phyloP scores from a whole-genome alignment of 495 filamentous ascomycete species.

The Recurvomyces mirabilis region DNA sequence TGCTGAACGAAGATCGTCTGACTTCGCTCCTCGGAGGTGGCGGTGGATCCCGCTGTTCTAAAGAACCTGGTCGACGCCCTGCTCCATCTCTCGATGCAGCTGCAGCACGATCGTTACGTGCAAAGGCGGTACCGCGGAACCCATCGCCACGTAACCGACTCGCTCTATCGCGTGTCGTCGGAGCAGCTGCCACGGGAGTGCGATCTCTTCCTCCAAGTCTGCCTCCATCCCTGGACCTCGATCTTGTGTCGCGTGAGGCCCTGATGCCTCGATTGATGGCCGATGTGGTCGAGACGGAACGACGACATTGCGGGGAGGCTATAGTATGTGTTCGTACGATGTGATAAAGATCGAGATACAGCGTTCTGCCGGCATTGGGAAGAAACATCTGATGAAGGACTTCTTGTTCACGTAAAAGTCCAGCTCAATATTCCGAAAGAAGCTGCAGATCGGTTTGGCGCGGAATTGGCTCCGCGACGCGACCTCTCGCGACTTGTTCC shows the following conservation, averaged over 20 bases:
- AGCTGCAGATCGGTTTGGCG: no score
- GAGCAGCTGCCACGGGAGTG: not conserved
- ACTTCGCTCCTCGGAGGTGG: no score
- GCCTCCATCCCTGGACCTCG: not conserved
- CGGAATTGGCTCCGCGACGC: no score
- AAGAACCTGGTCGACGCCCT: no score
- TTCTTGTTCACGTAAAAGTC: not conserved
- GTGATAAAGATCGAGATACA: slow-evolving; percentile 2
- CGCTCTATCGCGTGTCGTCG: no score
- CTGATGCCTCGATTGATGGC: slow-evolving; percentile 45
- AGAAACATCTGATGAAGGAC: not conserved
- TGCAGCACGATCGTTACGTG: no score
- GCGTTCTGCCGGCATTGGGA: not conserved
- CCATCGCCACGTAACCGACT: no score
- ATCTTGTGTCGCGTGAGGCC: slow-evolving; percentile 3
- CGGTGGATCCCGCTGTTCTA: no score
- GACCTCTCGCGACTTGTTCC: no score
- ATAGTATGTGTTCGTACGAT: not conserved
- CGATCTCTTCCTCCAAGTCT: not conserved
- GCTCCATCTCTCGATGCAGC: no score
- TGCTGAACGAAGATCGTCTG: no score
- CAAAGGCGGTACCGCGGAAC: no score
- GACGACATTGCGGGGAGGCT: not conserved
- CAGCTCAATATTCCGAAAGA: not conserved
- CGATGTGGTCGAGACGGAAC: slow-evolving; percentile 41